phyloP scores from a whole-genome alignment of 257 asterid genomes.

The Solanum medicagineum region DNA sequence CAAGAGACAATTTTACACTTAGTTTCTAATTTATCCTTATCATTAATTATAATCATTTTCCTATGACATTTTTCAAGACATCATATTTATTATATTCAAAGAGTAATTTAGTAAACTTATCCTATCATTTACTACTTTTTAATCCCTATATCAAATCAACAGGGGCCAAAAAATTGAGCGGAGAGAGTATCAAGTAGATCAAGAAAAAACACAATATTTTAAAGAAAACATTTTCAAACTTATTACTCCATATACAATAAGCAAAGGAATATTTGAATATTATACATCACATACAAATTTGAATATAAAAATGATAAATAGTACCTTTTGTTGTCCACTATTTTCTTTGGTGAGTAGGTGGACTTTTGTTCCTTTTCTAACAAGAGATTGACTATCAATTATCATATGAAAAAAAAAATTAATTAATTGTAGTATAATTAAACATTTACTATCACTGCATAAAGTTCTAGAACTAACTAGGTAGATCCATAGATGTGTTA shows the following conservation, averaged over 20 bases:
- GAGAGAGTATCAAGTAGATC: background rate
- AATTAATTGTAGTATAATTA: background rate
- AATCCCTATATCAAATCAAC: too few species aligned
- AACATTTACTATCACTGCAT: background rate
- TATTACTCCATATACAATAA: background rate
- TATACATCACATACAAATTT: background rate
- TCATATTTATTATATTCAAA: too few species aligned
- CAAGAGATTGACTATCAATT: conserved; percentile 48
- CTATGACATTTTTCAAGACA: too few species aligned
- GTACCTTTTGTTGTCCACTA: background rate
- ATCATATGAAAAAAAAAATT: background rate
- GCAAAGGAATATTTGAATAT: background rate
- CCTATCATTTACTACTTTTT: too few species aligned
- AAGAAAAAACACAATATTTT: background rate
- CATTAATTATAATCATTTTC: too few species aligned
- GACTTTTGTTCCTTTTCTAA: conserved; percentile 29
- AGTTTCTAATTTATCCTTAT: too few species aligned
- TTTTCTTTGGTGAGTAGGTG: conserved; percentile 45
- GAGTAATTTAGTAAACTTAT: too few species aligned
- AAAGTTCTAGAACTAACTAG: conserved; percentile 22
- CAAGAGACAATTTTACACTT: too few species aligned
- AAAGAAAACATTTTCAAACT: background rate
- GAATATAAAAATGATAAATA: background rate
- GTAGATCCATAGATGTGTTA: background rate
- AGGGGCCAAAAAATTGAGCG: rapidly evolving